Evolutionary conservation across 306 rosid genomes (phyloP).

Genomic region (Parietaria judaica): DNA sequence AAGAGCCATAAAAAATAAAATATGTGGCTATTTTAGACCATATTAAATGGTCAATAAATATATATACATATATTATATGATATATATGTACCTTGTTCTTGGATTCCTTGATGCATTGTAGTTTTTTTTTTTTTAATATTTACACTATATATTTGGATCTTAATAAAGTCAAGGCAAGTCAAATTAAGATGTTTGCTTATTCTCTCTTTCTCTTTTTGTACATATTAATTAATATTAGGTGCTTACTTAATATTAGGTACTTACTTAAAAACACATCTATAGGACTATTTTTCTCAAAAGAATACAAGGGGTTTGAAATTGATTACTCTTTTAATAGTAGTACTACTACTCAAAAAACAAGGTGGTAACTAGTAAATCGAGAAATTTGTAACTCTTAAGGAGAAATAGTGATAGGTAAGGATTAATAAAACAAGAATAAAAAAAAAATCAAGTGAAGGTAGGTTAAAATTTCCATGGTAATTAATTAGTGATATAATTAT

Average conservation of each 20-base stretch:
- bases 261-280: no score
- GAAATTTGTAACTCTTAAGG: background rate
- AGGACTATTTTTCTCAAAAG: background rate
- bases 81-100: constrained; percentile 8
- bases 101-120: constrained; percentile 5
- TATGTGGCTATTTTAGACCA: background rate
- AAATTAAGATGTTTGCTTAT: background rate
- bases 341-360: background rate
- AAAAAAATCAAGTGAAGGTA: no score
- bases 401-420: no score
- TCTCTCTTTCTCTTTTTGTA: background rate
- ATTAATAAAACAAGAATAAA: no score
- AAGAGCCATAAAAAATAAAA: constrained; percentile 1
- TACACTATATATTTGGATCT: no score
- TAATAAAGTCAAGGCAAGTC: constrained; percentile 1
- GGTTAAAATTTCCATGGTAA: background rate
- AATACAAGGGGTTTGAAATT: background rate
- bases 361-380: background rate
- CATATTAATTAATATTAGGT: background rate
- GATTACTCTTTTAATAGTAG: background rate
- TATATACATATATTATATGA: background rate
- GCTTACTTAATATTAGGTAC: no score
- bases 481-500: no score
- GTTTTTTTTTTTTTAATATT: no score
- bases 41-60: background rate